phyloP scores from a whole-genome alignment of 805 yeast genomes.

The Metahyphopichia silvanorum region DNA sequence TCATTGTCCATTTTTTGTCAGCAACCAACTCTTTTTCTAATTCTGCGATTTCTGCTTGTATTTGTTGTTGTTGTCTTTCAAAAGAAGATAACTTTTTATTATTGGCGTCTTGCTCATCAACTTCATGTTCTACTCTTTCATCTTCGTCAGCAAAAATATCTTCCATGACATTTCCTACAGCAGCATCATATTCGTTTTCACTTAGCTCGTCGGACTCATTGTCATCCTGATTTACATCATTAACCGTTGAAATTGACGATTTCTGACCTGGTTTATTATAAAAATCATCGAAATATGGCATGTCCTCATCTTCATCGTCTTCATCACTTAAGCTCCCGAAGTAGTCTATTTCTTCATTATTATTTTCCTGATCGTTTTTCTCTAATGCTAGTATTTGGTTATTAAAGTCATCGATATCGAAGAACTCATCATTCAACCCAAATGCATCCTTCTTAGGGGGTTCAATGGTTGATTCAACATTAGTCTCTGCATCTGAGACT shows the following conservation, averaged over 20 bases:
- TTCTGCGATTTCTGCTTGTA: constrained; percentile 72
- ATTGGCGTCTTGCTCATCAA: constrained; percentile 12
- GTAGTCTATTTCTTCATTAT: constrained; percentile 43
- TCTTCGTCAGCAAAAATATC: constrained; percentile 55
- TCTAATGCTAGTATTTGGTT: constrained; percentile 63
- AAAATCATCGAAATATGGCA: constrained; percentile 63
- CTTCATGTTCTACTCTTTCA: constrained; percentile 28
- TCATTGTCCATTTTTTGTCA: constrained; percentile 90
- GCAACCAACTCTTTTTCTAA: constrained; percentile 87
- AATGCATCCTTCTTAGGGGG: constrained; percentile 43
- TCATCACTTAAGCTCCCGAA: constrained; percentile 30
- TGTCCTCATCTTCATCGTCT: constrained; percentile 53
- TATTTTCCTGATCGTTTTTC: constrained; percentile 24
- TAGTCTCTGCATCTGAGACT: constrained; percentile 8
- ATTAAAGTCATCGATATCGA: constrained; percentile 81
- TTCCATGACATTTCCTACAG: constrained; percentile 57
- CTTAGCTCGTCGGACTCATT: constrained; percentile 40
- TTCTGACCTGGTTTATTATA: constrained; percentile 45
- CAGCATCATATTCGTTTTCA: constrained; percentile 61
- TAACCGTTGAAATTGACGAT: constrained; percentile 4
- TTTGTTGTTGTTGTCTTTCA: constrained; percentile 75
- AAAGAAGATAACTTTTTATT: constrained; percentile 59
- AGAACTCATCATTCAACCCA: constrained; percentile 80
- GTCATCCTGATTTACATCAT: constrained; percentile 16
- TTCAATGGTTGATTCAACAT: constrained; percentile 10